Conservation (phyloP, 768 basidiomycete species). For the Paxillus involutus region DNA sequence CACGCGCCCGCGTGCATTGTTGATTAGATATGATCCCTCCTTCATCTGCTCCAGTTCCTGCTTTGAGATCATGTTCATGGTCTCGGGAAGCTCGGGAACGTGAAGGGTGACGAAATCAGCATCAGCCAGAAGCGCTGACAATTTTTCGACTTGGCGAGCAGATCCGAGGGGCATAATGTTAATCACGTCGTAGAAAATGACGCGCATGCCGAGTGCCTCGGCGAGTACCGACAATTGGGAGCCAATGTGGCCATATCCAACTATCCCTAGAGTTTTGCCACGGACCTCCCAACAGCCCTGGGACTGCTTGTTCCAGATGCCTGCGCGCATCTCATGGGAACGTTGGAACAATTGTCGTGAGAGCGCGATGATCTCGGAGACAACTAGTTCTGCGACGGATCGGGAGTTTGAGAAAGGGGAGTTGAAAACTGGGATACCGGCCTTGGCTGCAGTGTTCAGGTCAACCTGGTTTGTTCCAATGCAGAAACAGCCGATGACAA, state of each 20-base stretch:
- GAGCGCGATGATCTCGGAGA: conserved; percentile 89
- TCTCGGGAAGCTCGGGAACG: conserved; percentile 95
- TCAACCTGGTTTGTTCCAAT: conserved; percentile 99
- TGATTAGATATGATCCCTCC: conserved; percentile 91
- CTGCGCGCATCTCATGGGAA: conserved; percentile 80
- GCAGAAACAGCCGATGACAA: conserved; percentile 98
- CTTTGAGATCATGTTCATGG: conserved; percentile 86
- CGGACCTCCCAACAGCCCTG: conserved; percentile 98
- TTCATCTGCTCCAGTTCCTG: conserved; percentile 89
- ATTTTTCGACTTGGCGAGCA: conserved; percentile 84
- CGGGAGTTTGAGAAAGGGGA: conserved; percentile 99
- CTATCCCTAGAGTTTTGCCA: conserved; percentile 96
- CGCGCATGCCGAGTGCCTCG: conserved; percentile 93
- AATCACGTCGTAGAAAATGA: conserved; percentile 92
- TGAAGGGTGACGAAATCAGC: conserved; percentile 96
- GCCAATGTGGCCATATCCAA: conserved; percentile 99
- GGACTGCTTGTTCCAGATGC: conserved; percentile 98
- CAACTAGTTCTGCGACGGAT: conserved; percentile 97
- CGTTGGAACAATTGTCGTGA: conserved; percentile 94
- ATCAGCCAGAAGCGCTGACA: conserved; percentile 68
- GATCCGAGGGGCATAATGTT: conserved; percentile 98
- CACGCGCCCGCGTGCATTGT: conserved; percentile 95
- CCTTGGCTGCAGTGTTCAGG: conserved; percentile 73
- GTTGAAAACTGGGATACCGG: conserved; percentile 98
- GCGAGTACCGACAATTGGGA: conserved; percentile 95